Evolutionary conservation across 1,284 basidiomycete species (phyloP).

Genomic region (Apiotrichum mycotoxinovorans): DNA sequence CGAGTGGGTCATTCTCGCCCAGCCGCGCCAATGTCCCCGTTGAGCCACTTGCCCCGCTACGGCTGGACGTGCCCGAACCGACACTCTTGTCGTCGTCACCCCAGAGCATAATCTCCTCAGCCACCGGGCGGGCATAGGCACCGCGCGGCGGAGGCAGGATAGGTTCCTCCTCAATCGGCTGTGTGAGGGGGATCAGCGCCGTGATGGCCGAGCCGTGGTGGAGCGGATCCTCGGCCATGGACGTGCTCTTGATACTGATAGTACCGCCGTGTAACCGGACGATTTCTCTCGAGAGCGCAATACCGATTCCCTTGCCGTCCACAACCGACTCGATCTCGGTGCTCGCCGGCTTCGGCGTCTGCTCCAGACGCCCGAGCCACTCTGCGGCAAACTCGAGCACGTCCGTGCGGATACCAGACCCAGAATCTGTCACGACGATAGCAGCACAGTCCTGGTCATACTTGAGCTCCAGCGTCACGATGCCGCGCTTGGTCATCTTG

Average conservation of each 20-base stretch:
- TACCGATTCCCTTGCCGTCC: conserved; percentile 17
- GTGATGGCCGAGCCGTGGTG: conserved; percentile 19
- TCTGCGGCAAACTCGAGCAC: conserved; percentile 17
- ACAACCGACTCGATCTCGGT: background rate
- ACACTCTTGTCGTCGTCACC: background rate
- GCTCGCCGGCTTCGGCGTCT: conserved; percentile 11
- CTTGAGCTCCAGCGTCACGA: conserved; percentile 19
- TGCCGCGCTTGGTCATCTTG: conserved; percentile 28
- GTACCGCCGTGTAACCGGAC: conserved; percentile 51
- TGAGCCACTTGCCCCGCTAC: background rate
- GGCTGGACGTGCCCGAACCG: no score
- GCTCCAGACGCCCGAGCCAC: background rate
- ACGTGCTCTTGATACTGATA: conserved; percentile 32
- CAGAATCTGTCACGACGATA: conserved; percentile 40
- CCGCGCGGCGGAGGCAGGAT: conserved; percentile 9
- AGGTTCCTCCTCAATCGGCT: background rate
- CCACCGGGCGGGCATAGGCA: conserved; percentile 17
- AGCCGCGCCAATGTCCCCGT: background rate
- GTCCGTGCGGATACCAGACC: conserved; percentile 37
- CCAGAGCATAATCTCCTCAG: background rate
- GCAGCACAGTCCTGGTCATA: conserved; percentile 23
- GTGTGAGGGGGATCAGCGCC: conserved; percentile 17
- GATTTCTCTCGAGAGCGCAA: conserved; percentile 42
- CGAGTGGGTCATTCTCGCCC: background rate
- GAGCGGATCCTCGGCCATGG: background rate